Conservation (phyloP, 352 stramenopile species). For the Elongisporangium senticosum region DNA sequence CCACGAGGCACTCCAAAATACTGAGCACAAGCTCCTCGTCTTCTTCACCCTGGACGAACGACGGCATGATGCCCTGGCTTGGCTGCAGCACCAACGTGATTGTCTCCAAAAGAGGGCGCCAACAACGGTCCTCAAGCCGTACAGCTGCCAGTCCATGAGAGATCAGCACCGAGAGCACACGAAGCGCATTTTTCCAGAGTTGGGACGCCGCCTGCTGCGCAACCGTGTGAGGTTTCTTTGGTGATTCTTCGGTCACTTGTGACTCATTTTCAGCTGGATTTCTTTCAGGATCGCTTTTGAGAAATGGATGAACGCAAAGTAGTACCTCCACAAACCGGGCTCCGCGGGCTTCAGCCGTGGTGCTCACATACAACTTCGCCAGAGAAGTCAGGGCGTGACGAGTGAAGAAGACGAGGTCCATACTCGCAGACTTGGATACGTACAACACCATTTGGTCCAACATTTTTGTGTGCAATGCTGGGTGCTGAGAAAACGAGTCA, state of each 20-base stretch:
- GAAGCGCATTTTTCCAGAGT: constrained; percentile 75
- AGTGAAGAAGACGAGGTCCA: constrained; percentile 72
- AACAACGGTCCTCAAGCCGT: constrained; percentile 37
- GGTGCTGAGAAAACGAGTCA: constrained; percentile 55
- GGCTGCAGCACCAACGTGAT: constrained; percentile 60
- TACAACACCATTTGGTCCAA: constrained; percentile 71
- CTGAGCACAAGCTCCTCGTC: constrained; percentile 73
- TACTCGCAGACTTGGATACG: constrained; percentile 31
- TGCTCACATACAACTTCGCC: constrained; percentile 69
- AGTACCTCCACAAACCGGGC: constrained; percentile 60
- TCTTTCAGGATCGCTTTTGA: constrained; percentile 28
- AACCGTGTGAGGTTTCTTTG: constrained; percentile 34
- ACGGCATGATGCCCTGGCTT: constrained; percentile 40
- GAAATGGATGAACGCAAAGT: constrained; percentile 59
- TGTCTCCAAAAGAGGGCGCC: constrained; percentile 52
- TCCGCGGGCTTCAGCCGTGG: constrained; percentile 42
- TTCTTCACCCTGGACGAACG: constrained; percentile 62
- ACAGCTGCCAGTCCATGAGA: constrained; percentile 61
- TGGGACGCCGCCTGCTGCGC: constrained; percentile 63
- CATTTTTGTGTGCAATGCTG: constrained; percentile 52
- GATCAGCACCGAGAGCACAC: constrained; percentile 65
- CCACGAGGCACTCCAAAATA: constrained; percentile 69
- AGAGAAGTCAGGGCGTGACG: constrained; percentile 68
- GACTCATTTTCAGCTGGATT: constrained; percentile 1
- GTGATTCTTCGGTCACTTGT: constrained; percentile 1